Evolutionary conservation across 495 filamentous ascomycete genomes (phyloP), one percentile per base, ranked within the genome.

Genomic region (Rostrohypoxylon terebratum): DNA sequence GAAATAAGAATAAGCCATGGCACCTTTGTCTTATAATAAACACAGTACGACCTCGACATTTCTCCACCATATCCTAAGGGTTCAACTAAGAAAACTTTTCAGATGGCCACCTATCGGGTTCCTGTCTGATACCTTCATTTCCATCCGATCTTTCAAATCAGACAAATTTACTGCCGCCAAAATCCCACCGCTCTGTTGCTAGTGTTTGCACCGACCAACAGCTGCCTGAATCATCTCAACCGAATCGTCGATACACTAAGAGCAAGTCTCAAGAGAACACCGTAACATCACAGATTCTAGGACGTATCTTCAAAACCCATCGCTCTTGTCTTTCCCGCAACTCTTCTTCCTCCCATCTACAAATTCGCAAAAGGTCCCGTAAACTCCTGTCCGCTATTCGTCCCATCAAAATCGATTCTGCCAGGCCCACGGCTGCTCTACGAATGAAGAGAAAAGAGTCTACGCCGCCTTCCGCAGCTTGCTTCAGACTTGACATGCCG

Each of bases 1-100:
- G 7, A 38, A 66, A 42, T 51, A 28, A 28, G 3, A 28, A 50
- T 59, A 14, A 10, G 25, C 14, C 33, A 64, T 54, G 61, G 61
- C 51, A 10, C 14, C 48, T 23, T 55, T n/a, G 28, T 57, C 63
- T 48, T 21, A 11, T 16, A 11, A 11, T 16, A 11, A 45, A 38
- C 28, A 66, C 50, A 25, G 40, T 58, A 23, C 7, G 28, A 47
- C 28, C 18, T n/a, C 23, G 10, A 45, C 25, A 31, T n/a, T 33
- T 31, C 1, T 23, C 14, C 18, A 3, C 23, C 28, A 21, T 47
- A 14, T 23, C 20, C 16, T 53, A 1, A 23, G 51, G 51, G 1
- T 47, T 48, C 7, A 47, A 36, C 25, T 20, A 38, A 21, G 28
- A 28, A 28, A 28, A 28, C 28, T 25, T 31, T 38, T 59, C 31